Evolutionary conservation across 2,329 filamentous ascomycete species (phyloP).

Genomic region (Myriosclerotinia duriaeana): DNA sequence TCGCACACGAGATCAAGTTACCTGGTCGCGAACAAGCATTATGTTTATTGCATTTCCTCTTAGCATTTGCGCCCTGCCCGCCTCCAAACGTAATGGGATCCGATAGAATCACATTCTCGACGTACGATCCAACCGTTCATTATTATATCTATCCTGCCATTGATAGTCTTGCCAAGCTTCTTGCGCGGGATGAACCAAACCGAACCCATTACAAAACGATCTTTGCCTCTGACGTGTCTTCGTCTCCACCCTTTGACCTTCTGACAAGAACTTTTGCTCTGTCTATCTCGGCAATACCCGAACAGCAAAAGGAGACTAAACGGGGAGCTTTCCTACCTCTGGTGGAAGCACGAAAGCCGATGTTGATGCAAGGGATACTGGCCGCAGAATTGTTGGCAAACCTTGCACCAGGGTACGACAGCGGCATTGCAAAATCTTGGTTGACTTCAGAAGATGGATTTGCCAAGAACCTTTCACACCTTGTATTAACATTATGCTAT

Average conservation of each 20-base stretch:
- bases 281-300: conserved; percentile 80
- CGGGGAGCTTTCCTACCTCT: conserved; percentile 62
- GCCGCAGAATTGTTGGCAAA: conserved; percentile 85
- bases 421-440: conserved; percentile 73
- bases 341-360: conserved; percentile 80
- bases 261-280: conserved; percentile 85
- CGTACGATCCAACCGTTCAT: conserved; percentile 78
- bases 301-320: conserved; percentile 60
- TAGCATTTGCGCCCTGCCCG: conserved; percentile 84
- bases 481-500: conserved; percentile 68
- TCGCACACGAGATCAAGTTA: conserved; percentile 76
- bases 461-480: conserved; percentile 72
- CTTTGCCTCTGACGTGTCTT: conserved; percentile 69
- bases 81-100: conserved; percentile 57
- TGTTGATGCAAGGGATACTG: conserved; percentile 87
- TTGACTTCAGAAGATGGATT: conserved; percentile 81
- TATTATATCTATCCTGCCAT: conserved; percentile 87
- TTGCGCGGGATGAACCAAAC: conserved; percentile 93
- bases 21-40: conserved; percentile 84
- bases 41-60: conserved; percentile 81
- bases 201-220: conserved; percentile 79
- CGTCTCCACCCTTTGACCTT: conserved; percentile 69
- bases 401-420: conserved; percentile 69
- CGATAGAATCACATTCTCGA: conserved; percentile 69
- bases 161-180: conserved; percentile 84